A percentile compares a stretch with the other conserved stretches of the same genome.
These are phyloP conservation scores for Candida loeiensis DNA, from an alignment of 805 yeast species.

Conservation along the genomic window DNA sequence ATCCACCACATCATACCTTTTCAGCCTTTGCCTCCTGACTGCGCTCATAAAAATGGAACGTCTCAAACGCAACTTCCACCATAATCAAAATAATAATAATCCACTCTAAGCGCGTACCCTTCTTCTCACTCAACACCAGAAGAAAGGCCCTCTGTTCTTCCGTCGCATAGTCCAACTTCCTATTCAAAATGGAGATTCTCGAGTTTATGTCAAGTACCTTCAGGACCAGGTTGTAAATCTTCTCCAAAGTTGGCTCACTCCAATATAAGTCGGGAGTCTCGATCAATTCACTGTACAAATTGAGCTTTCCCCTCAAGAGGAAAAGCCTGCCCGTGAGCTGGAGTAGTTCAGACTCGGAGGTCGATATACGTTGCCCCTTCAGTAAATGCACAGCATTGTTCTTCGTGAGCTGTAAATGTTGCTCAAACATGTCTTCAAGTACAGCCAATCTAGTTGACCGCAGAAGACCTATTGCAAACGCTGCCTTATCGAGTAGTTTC, in stretches of 20 bases:
- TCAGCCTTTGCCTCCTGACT: neutral
- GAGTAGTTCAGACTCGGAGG: slow-evolving; percentile 58
- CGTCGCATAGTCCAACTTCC: slow-evolving; percentile 85
- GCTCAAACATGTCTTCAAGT: slow-evolving; percentile 68
- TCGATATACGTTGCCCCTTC: slow-evolving; percentile 46
- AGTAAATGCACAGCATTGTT: slow-evolving; percentile 64
- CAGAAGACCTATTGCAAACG: slow-evolving; percentile 84
- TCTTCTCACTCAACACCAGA: slow-evolving; percentile 70
- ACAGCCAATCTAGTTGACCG: slow-evolving; percentile 83
- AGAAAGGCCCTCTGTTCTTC: slow-evolving; percentile 81
- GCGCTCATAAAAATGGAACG: slow-evolving; percentile 63
- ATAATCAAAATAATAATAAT: slow-evolving; percentile 78
- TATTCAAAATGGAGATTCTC: slow-evolving; percentile 73
- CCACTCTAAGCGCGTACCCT: slow-evolving; percentile 79
- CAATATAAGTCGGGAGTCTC: slow-evolving; percentile 93
- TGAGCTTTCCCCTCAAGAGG: slow-evolving; percentile 74
- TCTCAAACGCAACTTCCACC: slow-evolving; percentile 82
- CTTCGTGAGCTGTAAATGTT: slow-evolving; percentile 60
- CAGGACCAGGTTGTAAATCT: slow-evolving; percentile 68
- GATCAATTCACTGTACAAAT: slow-evolving; percentile 80
- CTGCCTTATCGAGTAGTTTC: slow-evolving; percentile 70
- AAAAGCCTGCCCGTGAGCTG: slow-evolving; percentile 71
- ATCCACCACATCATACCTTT: neutral
- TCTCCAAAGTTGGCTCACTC: slow-evolving; percentile 85
- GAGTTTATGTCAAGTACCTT: slow-evolving; percentile 71